Percentiles rank a stretch among this genome's conserved stretches.
phyloP scores from a whole-genome alignment of 257 asterid genomes.

The Thymus mandschuricus region DNA sequence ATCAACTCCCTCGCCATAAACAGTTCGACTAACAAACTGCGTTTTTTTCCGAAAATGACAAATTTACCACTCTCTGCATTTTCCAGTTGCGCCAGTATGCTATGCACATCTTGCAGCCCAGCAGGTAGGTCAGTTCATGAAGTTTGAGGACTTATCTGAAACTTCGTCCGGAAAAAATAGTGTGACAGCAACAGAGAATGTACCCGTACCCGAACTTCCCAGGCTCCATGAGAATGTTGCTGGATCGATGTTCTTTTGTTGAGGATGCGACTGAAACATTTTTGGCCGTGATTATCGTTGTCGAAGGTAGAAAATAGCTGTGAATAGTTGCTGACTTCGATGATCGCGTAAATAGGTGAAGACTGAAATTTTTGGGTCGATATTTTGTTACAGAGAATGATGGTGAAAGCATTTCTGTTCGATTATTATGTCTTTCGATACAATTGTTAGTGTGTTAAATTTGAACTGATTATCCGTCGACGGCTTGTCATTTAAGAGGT shows the following conservation, averaged over 20 bases:
- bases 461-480: too few relatives aligned
- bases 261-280: slow-evolving; percentile 40
- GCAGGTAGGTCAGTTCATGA: slow-evolving; percentile 75
- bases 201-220: slow-evolving; percentile 68
- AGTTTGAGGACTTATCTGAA: slow-evolving; percentile 68
- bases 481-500: too few relatives aligned
- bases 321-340: slow-evolving; percentile 29
- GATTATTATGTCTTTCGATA: not conserved
- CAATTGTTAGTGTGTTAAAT: too few relatives aligned
- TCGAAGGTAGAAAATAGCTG: slow-evolving; percentile 14
- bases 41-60: not conserved
- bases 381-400: slow-evolving; percentile 25
- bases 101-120: slow-evolving; percentile 96
- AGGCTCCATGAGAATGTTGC: slow-evolving; percentile 71
- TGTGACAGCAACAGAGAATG: slow-evolving; percentile 38
- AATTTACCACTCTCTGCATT: slow-evolving; percentile 14
- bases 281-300: not conserved
- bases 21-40: slow-evolving; percentile 1
- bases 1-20: slow-evolving; percentile 29
- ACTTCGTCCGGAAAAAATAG: slow-evolving; percentile 53
- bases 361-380: not conserved
- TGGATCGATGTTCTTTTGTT: slow-evolving; percentile 93
- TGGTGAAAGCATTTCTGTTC: not conserved
- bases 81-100: slow-evolving; percentile 82
- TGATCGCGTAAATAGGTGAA: slow-evolving; percentile 28